Evolutionary conservation across 257 asterid species (phyloP), one percentile per base, ranked within the genome.

Genomic region (Fraxinus americana): DNA sequence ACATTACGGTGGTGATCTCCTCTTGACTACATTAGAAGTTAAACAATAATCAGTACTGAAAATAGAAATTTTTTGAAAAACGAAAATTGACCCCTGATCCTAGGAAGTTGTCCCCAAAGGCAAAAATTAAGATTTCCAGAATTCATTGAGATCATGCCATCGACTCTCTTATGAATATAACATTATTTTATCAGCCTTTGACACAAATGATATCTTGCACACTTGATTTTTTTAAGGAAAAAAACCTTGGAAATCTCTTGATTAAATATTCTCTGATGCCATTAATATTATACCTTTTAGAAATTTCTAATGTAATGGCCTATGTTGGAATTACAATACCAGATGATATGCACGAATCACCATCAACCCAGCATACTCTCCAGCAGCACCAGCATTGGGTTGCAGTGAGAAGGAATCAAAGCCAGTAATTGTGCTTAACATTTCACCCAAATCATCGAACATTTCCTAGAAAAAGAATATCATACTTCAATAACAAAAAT

Each of bases 381-480:
- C 99, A 73, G 99, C 88, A 65, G 99, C 99, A 83, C 99, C 99
- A 50, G 99, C 98, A 73, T 95, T 95, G 63, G 99, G 99, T 87
- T 93, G 99, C 83, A 96, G 90, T 21, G 99, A 96, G 92, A 96
- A 88, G 39, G 99, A 96, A 82, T 96, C 98, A 39, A 96, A 96
- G 71, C 99, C 99, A 36, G 99, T 96, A 79, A 96, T 90, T 14
- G 93, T 89, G 73, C 99, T 93, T 87, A 96, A 76, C 83, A 91
- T 78, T 9, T 93, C 96, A 70, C 99, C 99, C 89, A 96, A 88
- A 82, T 96, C 88, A 63, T 91, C 85, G 89, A 96, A 96, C 99
- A 96, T 92, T 92, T 96, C 99, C 99, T 96, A 83, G 77, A 78
- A 78, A 75, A 71, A 76, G 43, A 70, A 79, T 25, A 74, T 39